These are phyloP conservation scores for Candida tropicalis DNA, from an alignment of 1,139 yeast genomes.

Conservation along the genomic window DNA sequence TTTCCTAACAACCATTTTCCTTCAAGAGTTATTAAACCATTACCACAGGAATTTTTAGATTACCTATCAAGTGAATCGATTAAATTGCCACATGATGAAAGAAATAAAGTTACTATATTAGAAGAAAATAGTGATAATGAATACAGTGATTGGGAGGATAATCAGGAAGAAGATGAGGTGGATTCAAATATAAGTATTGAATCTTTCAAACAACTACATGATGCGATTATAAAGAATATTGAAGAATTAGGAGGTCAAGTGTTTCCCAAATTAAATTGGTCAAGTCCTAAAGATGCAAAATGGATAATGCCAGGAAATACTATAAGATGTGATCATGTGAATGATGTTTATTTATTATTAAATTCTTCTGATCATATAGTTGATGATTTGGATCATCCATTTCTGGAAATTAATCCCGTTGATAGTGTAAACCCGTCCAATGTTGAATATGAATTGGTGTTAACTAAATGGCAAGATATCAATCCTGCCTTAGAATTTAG, in stretches of 20 bases:
- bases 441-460: slow-evolving; percentile 61
- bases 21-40: slow-evolving; percentile 59
- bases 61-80: slow-evolving; percentile 82
- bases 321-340: slow-evolving; percentile 65
- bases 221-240: slow-evolving; percentile 45
- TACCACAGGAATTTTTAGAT: slow-evolving; percentile 67
- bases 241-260: slow-evolving; percentile 56
- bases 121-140: slow-evolving; percentile 59
- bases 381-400: slow-evolving; percentile 80
- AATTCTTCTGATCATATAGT: slow-evolving; percentile 87
- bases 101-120: slow-evolving; percentile 17
- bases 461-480: slow-evolving; percentile 77
- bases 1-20: slow-evolving; percentile 56
- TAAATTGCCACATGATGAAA: slow-evolving; percentile 53
- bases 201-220: slow-evolving; percentile 60
- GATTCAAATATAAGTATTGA: background rate
- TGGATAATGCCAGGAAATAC: slow-evolving; percentile 87
- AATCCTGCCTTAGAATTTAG: slow-evolving; percentile 93
- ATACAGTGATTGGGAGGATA: slow-evolving; percentile 74
- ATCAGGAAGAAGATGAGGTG: slow-evolving; percentile 2
- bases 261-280: slow-evolving; percentile 93
- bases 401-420: no score
- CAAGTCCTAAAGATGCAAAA: slow-evolving; percentile 90
- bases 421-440: no score
- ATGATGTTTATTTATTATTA: slow-evolving; percentile 76